Evolutionary conservation across 192 early-diverging fungal species (phyloP), one percentile per base, ranked within the genome.

Genomic region (Podila epigama): DNA sequence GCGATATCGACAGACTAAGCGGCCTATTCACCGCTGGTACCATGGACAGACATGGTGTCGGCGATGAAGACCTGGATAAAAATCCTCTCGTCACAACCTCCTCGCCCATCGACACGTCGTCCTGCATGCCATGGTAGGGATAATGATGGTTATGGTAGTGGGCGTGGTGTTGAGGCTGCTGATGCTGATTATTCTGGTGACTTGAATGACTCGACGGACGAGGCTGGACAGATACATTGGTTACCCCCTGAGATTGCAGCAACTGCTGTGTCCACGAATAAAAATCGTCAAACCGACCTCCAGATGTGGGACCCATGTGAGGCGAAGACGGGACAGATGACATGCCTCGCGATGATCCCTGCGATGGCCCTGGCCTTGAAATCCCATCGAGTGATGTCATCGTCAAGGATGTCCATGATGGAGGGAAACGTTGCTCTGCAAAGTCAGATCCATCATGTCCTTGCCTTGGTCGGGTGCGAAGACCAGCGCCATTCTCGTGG

Each of bases 51-150:
- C 73, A 77, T 12, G 73, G 73, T 28, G 61, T 41, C 11, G 73
- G 73, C 1, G 73, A 77, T 12, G 66, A 64, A 0, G 73, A 59
- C 40, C 73, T 59, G 16, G 73, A 68, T 31, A 66, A 51, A 42
- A 64, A 52, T 16, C 53, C 31, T 31, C 59, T 54, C 25, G 52
- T 37, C 16, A 29, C 22, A 4, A 48, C 20, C 15, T 77, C 73
- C 16, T 77, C 73, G 18, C 73, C 61, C 73, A 77, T 77, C 4
- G 60, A 62, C 4, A 77, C 61, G 29, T 77, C 73, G 7, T 77
- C 73, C 0, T 63, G 54, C n/a, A 39, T 33, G 20, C 40, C n/a
- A 13, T 65, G 36, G 25, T 64, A 48, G 3, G 44, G 44, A 48
- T 48, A 22, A 1, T 2, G n/a, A 22, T 18, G 20, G 20, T 20